Evolutionary conservation across 2,329 filamentous ascomycete genomes (phyloP), one percentile per base, ranked within the genome.

Genomic region (Fusarium goolgardi): DNA sequence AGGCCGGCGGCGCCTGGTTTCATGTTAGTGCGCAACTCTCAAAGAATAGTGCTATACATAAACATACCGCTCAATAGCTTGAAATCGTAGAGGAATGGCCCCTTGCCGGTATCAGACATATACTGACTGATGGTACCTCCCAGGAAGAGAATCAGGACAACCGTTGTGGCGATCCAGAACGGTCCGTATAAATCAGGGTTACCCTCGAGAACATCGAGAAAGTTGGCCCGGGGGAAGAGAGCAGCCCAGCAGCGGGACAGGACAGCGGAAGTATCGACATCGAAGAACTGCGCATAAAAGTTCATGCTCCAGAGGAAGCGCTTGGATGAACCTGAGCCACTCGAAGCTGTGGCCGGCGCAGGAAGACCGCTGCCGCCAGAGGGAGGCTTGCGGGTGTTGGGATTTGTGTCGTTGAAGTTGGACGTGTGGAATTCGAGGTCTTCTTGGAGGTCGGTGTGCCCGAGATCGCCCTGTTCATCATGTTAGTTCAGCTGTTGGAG

Each of bases 381-480:
- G n/a, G 79, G 75, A 57, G 78, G 81, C 71, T 86, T 85, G 69
- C 85, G 82, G 35, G 81, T 82, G 63, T 82, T 79, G 18, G 78
- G 76, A 71, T 84, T 75, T 76, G 84, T 77, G 59, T 89, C 88
- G 75, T 90, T 88, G 80, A 96, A 96, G 83, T 92, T 88, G 70
- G 94, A 97, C 77, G 90, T 92, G 85, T 99, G 96, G 84, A 99
- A 99, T 86, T 98, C 96, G 78, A 99, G 94, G 81, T 98, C 96
- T 80, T 97, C 95, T 84, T 97, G 94, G 25, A 99, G 91, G 80
- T 99, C 96, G 59, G 96, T 99, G 82, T 97, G 94, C 75, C 96
- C 96, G 78, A 99, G 90, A 81, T 99, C 96, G 76, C 95, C 95
- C 94, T 98, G 50, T 41, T 65, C 13, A 21, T 57, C 72, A 65